A percentile compares a stretch with the other conserved stretches of the same genome.
Evolutionary conservation across 2,329 filamentous ascomycete genomes (phyloP).

Genomic region (Trichoderma harzianum): DNA sequence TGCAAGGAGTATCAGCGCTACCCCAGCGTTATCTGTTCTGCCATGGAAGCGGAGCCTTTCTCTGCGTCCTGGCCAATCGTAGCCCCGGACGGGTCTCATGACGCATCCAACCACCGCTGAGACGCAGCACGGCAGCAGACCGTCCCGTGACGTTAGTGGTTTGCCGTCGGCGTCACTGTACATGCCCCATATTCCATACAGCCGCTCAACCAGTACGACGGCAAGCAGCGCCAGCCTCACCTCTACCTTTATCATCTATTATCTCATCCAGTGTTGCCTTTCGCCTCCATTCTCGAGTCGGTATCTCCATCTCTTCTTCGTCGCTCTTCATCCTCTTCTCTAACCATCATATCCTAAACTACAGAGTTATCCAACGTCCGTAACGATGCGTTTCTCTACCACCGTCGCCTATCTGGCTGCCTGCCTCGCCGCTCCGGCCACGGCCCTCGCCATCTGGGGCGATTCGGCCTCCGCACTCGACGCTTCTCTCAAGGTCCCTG

Average conservation of each 20-base stretch:
- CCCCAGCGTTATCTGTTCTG: neutral
- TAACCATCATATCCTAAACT: neutral
- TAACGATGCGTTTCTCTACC: slow-evolving; percentile 37
- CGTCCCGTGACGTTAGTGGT: slow-evolving; percentile 19
- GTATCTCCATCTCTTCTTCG: neutral
- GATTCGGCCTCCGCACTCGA: slow-evolving; percentile 35
- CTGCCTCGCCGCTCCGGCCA: slow-evolving; percentile 42
- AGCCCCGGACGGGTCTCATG: slow-evolving; percentile 22
- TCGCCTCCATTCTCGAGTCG: neutral
- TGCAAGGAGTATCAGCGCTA: slow-evolving; percentile 8
- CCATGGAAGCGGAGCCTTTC: neutral
- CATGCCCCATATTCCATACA: neutral
- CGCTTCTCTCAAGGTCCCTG: slow-evolving; percentile 64
- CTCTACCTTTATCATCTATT: neutral
- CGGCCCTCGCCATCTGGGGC: slow-evolving; percentile 42
- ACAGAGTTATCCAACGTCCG: neutral
- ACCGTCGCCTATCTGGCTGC: slow-evolving; percentile 46
- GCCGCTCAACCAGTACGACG: neutral
- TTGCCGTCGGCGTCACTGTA: slow-evolving; percentile 9
- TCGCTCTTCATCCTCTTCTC: neutral
- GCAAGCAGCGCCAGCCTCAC: slow-evolving; percentile 13
- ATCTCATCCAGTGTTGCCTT: neutral
- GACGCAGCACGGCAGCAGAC: slow-evolving; percentile 6
- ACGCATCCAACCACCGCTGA: slow-evolving; percentile 32
- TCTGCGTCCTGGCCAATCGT: neutral